Base-by-base conservation (phyloP, 805 yeast genomes). In the Candida coleopterorum region DNA sequence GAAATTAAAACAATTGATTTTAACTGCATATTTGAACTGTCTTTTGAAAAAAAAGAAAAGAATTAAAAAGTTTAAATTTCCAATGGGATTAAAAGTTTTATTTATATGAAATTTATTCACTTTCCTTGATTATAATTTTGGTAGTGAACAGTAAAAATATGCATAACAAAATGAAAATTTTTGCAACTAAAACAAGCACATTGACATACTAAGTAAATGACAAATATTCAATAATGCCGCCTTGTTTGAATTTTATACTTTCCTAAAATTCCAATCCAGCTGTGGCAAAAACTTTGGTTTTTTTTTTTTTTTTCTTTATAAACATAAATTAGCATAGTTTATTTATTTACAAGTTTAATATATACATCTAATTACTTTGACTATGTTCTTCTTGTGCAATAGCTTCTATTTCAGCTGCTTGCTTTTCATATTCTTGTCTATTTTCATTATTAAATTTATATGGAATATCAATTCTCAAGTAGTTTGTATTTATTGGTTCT, bases 401-500 rank as follows among this genome's bases (percentile, higher is more conserved):
- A 17, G 28, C 28, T 32, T 32, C 34, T 23, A 32, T 32, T 32
- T 32, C 34, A 32, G 28, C 21, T 4, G 34, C 27, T 32, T 32
- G 28, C 12, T 32, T 7, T 17, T 25, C 11, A 6, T 25, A 32
- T 32, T 5, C 5, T 5, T 32, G 10, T 12, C 20, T 16, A 29
- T 29, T 20, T 11, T 12, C 32, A 4, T 5, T 5, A 4, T 8
- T 23, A 24, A 32, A 23, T 32, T 14, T 32, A 24, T 32, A 32
- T 8, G 34, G 28, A 16, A 32, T 15, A 7, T 32, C 22, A 17
- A 32, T 16, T 24, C 34, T 32, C n/a, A 32, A 24, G n/a, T 8
- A 32, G 16, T 24, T 7, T 15, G 6, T 32, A 12, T 32, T 32
- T 22, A 34, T 26, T 11, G 37, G 37, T 18, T 27, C 32, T 11